Base-by-base conservation (phyloP, 164 flowering plant species). In the Kalanchoe fedtschenkoi region DNA sequence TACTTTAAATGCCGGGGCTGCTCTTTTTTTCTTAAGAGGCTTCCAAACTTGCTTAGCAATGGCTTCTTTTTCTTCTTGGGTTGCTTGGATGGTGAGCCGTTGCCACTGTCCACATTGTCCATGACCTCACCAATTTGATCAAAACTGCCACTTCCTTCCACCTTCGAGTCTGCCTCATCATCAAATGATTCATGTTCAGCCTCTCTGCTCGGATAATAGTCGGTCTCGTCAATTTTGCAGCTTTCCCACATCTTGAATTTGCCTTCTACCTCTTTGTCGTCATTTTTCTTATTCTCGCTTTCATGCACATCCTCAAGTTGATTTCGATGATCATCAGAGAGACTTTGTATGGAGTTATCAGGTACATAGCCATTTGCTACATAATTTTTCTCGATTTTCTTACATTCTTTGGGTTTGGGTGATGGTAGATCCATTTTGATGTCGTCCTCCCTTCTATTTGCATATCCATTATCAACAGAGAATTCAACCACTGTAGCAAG, bases 171-270 rank as follows among this genome's bases (percentile, higher is more conserved):
- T 44, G 86, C 97, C 37, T 79, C 93, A 54, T 88, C 96, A 16
- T 74, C 44, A 9, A 89, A 82, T 71, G 78, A 89, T 16, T 38
- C 57, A 3, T 33, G 17, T 32, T 81, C 95, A 1, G 72, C 38
- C 62, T 77, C 84, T 69, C 77, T 74, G 56, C 81, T 85, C 0
- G 88, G 82, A 1, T 76, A 82, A 65, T 71, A 77, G 42, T 86
- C 96, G 65, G 79, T 83, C 73, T 84, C 88, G 16, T 75, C 88
- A 64, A 88, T 78, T 71, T 81, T 89, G 82, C 87, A 87, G 69
- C 79, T 87, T 71, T 89, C 98, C 96, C 98, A 92, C 86, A 80
- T 87, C 69, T 84, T 86, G 16, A 68, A 73, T 44, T 80, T 88
- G 32, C 69, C 83, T 68, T 86, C 83, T 1, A 71, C 77, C 24